Base-by-base conservation (phyloP, 1,139 yeast genomes). In the Suhomyces yuchorum region DNA sequence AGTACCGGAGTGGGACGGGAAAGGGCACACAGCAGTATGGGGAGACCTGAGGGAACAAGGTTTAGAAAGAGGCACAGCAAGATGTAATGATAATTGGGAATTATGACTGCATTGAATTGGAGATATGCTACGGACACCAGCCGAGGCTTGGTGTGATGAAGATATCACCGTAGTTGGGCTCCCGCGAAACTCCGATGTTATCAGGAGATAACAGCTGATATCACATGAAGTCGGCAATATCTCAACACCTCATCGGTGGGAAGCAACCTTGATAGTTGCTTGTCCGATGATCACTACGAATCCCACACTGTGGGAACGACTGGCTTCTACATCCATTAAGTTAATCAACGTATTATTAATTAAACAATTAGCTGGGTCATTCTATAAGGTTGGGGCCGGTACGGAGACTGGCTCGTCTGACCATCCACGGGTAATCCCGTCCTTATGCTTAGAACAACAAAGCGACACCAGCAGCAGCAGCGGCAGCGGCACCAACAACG, bases 391-490 rank as follows among this genome's bases (percentile, higher is more conserved):
- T 30, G 43, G 45, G 45, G 45, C 45, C 48, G 38, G 42, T 18
- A 30, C 42, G 15, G 40, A 47, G 50, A 43, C 47, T 43, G 44
- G 45, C 45, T 43, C 50, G 44, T 19, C 42, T 34, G 44, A 39
- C 44, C 44, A 41, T 36, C 36, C 37, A 40, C 37, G 43, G 43
- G 40, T 19, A 17, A 19, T 18, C 38, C 22, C 33, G 30, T 42
- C 44, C 46, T 41, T 11, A 38, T 14, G 56, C 67, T 69, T 71
- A 71, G 60, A 71, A 67, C 59, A 71, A 69, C 60, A 71, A 67
- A 63, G 77, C 75, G 63, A 71, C 71, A 66, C 74, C 77, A 57
- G 75, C 77, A 48, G 76, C 77, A 46, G 75, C 73, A 53, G 71
- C 73, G 53, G 73, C 75, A 56, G 73, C 73, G 44, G 70, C 71